phyloP scores from a whole-genome alignment of 768 basidiomycete species.

The Collybia mongolica region DNA sequence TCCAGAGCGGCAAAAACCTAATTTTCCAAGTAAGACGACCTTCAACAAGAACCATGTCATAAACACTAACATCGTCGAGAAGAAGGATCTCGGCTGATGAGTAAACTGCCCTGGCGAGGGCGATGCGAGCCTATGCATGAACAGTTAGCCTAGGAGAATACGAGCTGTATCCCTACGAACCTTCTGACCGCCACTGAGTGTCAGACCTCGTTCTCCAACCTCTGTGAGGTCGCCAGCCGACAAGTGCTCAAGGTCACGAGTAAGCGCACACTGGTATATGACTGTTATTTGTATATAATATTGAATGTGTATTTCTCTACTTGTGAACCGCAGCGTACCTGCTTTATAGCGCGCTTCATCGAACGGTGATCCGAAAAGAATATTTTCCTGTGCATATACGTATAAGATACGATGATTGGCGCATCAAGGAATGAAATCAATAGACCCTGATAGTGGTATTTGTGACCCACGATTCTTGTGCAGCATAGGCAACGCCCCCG shows the following conservation, averaged over 20 bases:
- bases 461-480: slow-evolving; percentile 83
- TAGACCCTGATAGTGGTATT: slow-evolving; percentile 68
- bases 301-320: too few species aligned
- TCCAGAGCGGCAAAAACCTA: slow-evolving; percentile 14
- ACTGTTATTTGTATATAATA: slow-evolving; percentile 31
- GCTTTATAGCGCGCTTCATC: slow-evolving; percentile 77
- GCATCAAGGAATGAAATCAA: neutral
- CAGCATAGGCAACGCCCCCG: slow-evolving; percentile 73
- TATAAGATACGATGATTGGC: neutral
- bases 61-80: slow-evolving; percentile 70
- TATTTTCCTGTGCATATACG: slow-evolving; percentile 55
- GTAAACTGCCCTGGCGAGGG: slow-evolving; percentile 43
- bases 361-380: slow-evolving; percentile 74
- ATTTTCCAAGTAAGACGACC: neutral
- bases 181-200: slow-evolving; percentile 49
- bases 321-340: slow-evolving; percentile 3
- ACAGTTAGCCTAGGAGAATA: too few species aligned
- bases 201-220: slow-evolving; percentile 71
- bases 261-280: slow-evolving; percentile 68
- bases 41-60: slow-evolving; percentile 36
- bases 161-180: neutral
- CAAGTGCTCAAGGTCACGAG: slow-evolving; percentile 67
- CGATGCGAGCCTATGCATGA: slow-evolving; percentile 35
- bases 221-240: slow-evolving; percentile 66
- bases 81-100: slow-evolving; percentile 56